These are phyloP conservation scores for Pichia sp. DNA, from an alignment of 1,139 yeast genomes.

Conservation along the genomic window DNA sequence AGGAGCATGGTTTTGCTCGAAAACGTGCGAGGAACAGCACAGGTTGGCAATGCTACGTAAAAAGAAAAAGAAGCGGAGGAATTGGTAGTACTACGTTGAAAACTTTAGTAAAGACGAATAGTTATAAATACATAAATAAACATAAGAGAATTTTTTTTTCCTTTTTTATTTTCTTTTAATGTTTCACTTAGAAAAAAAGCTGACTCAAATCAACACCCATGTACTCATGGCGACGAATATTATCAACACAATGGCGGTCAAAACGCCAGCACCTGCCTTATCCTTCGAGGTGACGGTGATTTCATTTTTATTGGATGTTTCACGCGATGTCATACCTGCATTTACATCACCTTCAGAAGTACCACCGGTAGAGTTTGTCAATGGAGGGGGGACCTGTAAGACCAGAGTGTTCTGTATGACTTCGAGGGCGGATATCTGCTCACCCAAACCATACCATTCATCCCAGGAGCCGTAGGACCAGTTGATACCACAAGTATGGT, in stretches of 20 bases:
- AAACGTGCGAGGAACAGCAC: conserved; percentile 27
- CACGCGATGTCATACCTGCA: conserved; percentile 40
- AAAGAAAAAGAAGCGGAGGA: conserved; percentile 9
- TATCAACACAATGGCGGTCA: conserved; percentile 71
- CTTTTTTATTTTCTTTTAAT: background rate
- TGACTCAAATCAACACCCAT: conserved; percentile 60
- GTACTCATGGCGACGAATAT: conserved; percentile 59
- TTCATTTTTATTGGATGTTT: conserved; percentile 24
- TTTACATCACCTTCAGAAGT: conserved; percentile 40
- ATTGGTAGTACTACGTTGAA: conserved; percentile 1
- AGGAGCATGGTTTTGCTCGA: conserved; percentile 70
- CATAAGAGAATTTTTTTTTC: background rate
- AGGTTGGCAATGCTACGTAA: conserved; percentile 2
- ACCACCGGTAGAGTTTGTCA: conserved; percentile 49
- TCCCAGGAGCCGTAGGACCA: conserved; percentile 52
- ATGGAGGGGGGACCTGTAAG: conserved; percentile 50
- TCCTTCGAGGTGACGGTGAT: conserved; percentile 59
- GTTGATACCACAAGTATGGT: conserved; percentile 54
- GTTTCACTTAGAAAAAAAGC: background rate
- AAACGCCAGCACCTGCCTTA: conserved; percentile 83
- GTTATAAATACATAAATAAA: background rate
- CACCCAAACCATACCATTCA: conserved; percentile 52
- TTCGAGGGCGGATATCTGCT: conserved; percentile 57
- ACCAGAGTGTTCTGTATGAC: conserved; percentile 42
- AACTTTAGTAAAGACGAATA: conserved; percentile 8